These are phyloP conservation scores for Isatis tinctoria DNA, from an alignment of 345 rosid species.

Conservation along the genomic window DNA sequence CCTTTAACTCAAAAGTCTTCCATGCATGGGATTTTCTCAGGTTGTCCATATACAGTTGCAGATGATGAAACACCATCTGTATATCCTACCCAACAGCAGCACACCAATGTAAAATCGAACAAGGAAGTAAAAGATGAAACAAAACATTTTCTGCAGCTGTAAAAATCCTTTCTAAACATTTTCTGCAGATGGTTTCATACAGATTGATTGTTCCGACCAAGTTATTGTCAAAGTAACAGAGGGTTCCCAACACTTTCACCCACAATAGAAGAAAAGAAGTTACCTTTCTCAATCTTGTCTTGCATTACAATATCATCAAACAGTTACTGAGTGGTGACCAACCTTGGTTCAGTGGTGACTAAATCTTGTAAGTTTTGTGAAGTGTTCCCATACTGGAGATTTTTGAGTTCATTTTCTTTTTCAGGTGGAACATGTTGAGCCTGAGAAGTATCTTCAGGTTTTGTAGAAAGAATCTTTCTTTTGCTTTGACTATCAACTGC, in stretches of 20 bases:
- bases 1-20: constrained; percentile 66
- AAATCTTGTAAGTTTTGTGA: no score
- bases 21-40: constrained; percentile 73
- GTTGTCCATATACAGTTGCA: constrained; percentile 96
- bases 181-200: constrained; percentile 67
- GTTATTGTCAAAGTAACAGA: constrained; percentile 74
- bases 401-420: no score
- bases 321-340: no score
- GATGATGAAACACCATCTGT: constrained; percentile 94
- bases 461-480: no score
- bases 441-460: no score
- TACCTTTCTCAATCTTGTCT: no score
- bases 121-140: neutral
- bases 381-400: no score
- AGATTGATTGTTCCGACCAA: constrained; percentile 73
- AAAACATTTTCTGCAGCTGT: neutral
- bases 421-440: no score
- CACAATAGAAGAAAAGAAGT: constrained; percentile 22
- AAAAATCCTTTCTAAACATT: constrained; percentile 38
- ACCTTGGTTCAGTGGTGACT: no score
- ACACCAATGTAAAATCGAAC: neutral
- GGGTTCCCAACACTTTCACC: constrained; percentile 82
- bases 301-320: no score
- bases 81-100: neutral
- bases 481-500: no score